These are phyloP conservation scores for Ceratocystis smalleyi DNA, from an alignment of 2,329 filamentous ascomycete species.

Conservation along the genomic window DNA sequence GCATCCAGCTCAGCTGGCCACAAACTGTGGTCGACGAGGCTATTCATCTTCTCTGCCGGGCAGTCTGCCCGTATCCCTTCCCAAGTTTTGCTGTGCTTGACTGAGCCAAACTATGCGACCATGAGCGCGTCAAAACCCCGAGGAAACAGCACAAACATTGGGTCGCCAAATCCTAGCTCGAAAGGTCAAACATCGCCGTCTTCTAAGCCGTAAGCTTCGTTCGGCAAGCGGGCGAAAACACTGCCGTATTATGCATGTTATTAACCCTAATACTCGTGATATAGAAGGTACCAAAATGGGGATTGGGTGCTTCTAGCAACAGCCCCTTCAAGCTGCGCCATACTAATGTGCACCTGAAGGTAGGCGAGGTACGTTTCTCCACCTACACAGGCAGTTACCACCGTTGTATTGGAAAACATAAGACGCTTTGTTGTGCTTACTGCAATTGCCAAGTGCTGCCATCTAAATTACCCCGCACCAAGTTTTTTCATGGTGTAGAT, in stretches of 20 bases:
- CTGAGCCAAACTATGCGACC: too few species aligned
- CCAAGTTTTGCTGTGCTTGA: too few species aligned
- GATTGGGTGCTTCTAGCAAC: neutral
- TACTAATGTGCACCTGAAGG: neutral
- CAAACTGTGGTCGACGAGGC: too few species aligned
- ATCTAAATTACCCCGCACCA: neutral
- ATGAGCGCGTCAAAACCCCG: neutral
- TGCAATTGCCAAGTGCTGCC: neutral
- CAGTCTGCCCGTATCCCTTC: too few species aligned
- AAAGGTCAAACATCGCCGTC: neutral
- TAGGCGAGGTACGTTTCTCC: neutral
- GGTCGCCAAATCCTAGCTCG: neutral
- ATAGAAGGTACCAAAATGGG: neutral
- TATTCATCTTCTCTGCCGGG: too few species aligned
- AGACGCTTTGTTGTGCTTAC: neutral
- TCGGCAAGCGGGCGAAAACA: neutral
- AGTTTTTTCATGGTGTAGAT: neutral
- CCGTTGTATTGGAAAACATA: neutral
- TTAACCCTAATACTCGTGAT: neutral
- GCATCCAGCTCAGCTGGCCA: too few species aligned
- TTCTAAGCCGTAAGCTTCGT: neutral
- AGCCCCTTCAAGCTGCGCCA: neutral
- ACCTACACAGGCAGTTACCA: neutral
- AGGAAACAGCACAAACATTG: neutral
- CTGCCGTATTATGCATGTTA: neutral